phyloP scores from a whole-genome alignment of 1,284 basidiomycete genomes.

The Coriolopsis trogii region DNA sequence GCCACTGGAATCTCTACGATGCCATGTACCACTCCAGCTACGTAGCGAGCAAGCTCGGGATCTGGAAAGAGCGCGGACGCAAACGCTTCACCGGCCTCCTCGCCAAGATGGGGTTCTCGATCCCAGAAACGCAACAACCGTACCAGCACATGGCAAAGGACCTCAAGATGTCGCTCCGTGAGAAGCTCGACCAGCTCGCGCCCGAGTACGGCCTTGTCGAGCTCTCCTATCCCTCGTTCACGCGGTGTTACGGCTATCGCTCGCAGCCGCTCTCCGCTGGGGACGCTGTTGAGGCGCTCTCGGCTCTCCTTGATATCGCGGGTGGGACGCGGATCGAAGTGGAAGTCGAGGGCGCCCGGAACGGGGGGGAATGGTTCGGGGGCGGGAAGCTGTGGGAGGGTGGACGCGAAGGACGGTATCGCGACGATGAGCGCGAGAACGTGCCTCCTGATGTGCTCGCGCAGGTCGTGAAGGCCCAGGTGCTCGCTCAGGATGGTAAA shows the following conservation, averaged over 20 bases:
- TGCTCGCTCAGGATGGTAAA: conserved; percentile 36
- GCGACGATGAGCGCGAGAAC: conserved; percentile 51
- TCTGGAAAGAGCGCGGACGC: conserved; percentile 94
- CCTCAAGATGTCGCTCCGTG: conserved; percentile 81
- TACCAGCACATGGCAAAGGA: conserved; percentile 97
- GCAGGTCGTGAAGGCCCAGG: conserved; percentile 25
- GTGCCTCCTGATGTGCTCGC: conserved; percentile 39
- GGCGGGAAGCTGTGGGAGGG: conserved; percentile 72
- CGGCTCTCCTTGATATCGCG: conserved; percentile 89
- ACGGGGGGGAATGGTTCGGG: conserved; percentile 92
- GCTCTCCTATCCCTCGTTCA: conserved; percentile 91
- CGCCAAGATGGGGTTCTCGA: conserved; percentile 99
- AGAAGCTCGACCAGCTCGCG: conserved; percentile 87
- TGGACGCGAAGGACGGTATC: conserved; percentile 45
- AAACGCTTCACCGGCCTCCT: conserved; percentile 89
- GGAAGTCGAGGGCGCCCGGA: conserved; percentile 80
- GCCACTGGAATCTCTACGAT: conserved; percentile 98
- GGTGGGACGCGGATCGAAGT: conserved; percentile 89
- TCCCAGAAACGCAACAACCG: conserved; percentile 91
- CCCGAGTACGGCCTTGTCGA: conserved; percentile 98
- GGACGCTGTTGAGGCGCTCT: conserved; percentile 91
- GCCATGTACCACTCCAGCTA: conserved; percentile 98
- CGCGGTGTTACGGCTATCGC: conserved; percentile 88
- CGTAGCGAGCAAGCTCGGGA: conserved; percentile 91
- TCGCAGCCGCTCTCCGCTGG: conserved; percentile 87